phyloP scores from a whole-genome alignment of 805 yeast species.

The Candida pseudofarinosa region DNA sequence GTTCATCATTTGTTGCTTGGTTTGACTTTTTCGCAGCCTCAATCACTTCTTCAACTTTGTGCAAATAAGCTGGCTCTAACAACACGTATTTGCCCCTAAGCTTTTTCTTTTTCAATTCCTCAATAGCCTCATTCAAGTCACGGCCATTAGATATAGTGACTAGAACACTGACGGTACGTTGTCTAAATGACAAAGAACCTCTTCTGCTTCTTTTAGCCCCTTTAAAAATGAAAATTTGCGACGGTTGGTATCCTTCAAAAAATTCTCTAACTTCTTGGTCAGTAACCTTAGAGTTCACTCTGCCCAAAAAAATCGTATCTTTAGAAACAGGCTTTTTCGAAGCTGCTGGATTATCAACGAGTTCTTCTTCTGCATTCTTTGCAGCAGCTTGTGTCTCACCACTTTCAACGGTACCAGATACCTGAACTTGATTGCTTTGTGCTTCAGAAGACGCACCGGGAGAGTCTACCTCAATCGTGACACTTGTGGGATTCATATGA shows the following conservation, averaged over 20 bases:
- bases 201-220: conserved; percentile 21
- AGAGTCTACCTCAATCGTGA: neutral
- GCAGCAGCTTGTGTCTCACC: neutral
- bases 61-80: conserved; percentile 37
- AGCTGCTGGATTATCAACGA: neutral
- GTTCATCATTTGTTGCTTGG: neutral
- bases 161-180: conserved; percentile 47
- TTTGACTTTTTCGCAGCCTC: conserved; percentile 23
- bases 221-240: conserved; percentile 45
- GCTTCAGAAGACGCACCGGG: neutral
- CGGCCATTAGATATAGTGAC: conserved; percentile 42
- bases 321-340: conserved; percentile 21
- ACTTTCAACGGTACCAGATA: neutral
- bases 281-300: conserved; percentile 34
- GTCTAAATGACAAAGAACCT: conserved; percentile 20
- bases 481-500: neutral
- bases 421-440: neutral
- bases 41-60: conserved; percentile 43
- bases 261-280: conserved; percentile 44
- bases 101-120: conserved; percentile 31
- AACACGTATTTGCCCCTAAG: conserved; percentile 31
- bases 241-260: conserved; percentile 43
- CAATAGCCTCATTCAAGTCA: conserved; percentile 42
- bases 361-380: neutral
- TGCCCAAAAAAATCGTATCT: conserved; percentile 45